Evolutionary conservation across 2,329 filamentous ascomycete species (phyloP).

Genomic region (Cercospora citrullina): DNA sequence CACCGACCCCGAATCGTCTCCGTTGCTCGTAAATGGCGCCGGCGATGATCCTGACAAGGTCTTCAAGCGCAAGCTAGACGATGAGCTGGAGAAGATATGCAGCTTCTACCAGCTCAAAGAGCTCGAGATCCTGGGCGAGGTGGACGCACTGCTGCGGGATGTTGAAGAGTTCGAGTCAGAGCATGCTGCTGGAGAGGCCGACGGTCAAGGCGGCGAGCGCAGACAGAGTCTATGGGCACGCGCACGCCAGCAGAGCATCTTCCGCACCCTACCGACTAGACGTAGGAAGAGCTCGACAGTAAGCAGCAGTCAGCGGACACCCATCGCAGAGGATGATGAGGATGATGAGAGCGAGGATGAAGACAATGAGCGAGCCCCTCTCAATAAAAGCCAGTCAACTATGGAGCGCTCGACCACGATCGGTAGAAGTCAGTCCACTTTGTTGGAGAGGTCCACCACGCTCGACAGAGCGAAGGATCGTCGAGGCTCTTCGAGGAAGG

Average conservation of each 20-base stretch:
- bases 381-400: conserved; percentile 41
- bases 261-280: conserved; percentile 49
- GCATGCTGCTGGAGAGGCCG: conserved; percentile 35
- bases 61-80: conserved; percentile 78
- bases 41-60: conserved; percentile 71
- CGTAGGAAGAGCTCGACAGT: conserved; percentile 48
- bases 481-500: conserved; percentile 24
- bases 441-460: conserved; percentile 26
- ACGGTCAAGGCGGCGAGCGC: conserved; percentile 33
- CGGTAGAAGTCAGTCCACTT: conserved; percentile 4
- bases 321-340: conserved; percentile 54
- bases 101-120: conserved; percentile 91
- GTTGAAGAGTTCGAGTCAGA: conserved; percentile 67
- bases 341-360: conserved; percentile 60
- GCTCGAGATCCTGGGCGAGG: conserved; percentile 78
- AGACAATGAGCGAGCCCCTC: conserved; percentile 50
- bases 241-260: conserved; percentile 50
- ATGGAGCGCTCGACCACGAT: conserved; percentile 27
- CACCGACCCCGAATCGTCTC: conserved; percentile 78
- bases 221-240: conserved; percentile 37
- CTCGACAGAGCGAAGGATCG: conserved; percentile 24
- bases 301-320: conserved; percentile 36
- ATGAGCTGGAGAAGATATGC: conserved; percentile 90
- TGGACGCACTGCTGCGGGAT: conserved; percentile 74
- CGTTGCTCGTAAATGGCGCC: conserved; percentile 64